Base-by-base conservation (phyloP, 495 filamentous ascomycete species). In the Podospora tetraspora region DNA sequence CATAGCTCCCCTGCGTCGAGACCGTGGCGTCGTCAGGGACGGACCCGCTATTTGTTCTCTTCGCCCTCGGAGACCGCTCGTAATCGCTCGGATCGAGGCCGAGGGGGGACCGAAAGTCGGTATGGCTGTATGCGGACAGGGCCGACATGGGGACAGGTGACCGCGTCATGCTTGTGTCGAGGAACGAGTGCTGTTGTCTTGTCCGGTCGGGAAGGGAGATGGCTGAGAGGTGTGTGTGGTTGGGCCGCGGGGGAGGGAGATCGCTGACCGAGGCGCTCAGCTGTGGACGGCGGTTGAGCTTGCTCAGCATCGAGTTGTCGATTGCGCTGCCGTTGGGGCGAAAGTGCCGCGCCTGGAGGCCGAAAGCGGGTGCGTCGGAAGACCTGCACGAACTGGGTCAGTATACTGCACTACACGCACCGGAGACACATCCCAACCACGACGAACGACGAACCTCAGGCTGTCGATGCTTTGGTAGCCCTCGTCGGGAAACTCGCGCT, bases 291-390 rank as follows among this genome's bases (percentile, higher is more conserved):
- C 79, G 88, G 85, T 80, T 91, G 81, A 81, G 88, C 74, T 91
- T 94, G 59, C 91, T 91, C 27, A 95, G 78, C 63, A 94, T 79
- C 67, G 90, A 89, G 74, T 89, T 89, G 71, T 96, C 93, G 73
- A 95, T 95, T 29, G 87, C 86, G 71, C 91, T 87, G 19, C 86
- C 89, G 25, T 75, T 75, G 67, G 84, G 87, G 74, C 43, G 68
- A 21, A 82, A 79, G 82, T 90, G 80, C 29, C 77, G 84, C 65
- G 83, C 75, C 64, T 85, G 82, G 62, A 76, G 77, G 66, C 81
- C 78, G 77, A 77, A 71, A 73, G 74, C 43, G 61, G 75, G 72
- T 7, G 73, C 65, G 12, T 69, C 72, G 19, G 71, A 63, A 11
- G 61, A 75, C 78, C 76, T 68, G 32, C 24, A 59, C 52, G 52